Evolutionary conservation across 345 rosid genomes (phyloP), one percentile per base, ranked within the genome.

Genomic region (Lepidium africanum): DNA sequence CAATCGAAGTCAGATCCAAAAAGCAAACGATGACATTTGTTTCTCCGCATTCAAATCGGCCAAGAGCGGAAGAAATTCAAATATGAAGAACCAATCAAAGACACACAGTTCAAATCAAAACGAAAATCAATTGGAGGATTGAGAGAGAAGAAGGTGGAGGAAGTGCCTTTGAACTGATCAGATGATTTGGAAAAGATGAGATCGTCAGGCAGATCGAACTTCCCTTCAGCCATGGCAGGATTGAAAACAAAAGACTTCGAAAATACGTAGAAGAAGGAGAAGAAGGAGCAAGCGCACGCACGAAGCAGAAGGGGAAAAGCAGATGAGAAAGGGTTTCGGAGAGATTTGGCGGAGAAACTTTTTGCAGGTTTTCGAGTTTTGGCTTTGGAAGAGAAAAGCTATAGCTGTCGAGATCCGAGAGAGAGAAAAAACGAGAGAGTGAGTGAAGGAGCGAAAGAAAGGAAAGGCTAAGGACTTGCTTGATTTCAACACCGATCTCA

Each of bases 151-250:
- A 16, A 43, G 42, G 25, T 8, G 15, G 0, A 38, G 12, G 35
- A 40, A 69, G 77, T 72, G 86, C 96, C 85, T 82, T 83, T 85
- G 54, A 78, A 74, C 46, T 83, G 93, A 84, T 85, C 87, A 43
- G 84, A 80, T 5, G 82, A 79, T 49, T 86, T 85, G 23, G 87
- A 80, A 15, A 84, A 48, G 70, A 86, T 81, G 72, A 90, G 86
- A 85, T 86, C 95, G 76, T 86, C 93, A 10, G 87, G 92, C 36
- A 88, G 91, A 85, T 91, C 86, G 81, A 85, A 72, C 93, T 86
- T 91, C 56, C 83, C 79, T 53, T 79, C 82, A 27, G 96, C 89
- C 97, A 91, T 91, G 43, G 81, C 42, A 42, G 53, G 63, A 62
- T 59, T 21, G 52, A 21, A 45, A 27, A 37, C 63, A 47, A 68